A percentile compares a stretch with the other conserved stretches of the same genome.
Evolutionary conservation across 805 yeast species (phyloP).

Genomic region (Grigorovia humatica): DNA sequence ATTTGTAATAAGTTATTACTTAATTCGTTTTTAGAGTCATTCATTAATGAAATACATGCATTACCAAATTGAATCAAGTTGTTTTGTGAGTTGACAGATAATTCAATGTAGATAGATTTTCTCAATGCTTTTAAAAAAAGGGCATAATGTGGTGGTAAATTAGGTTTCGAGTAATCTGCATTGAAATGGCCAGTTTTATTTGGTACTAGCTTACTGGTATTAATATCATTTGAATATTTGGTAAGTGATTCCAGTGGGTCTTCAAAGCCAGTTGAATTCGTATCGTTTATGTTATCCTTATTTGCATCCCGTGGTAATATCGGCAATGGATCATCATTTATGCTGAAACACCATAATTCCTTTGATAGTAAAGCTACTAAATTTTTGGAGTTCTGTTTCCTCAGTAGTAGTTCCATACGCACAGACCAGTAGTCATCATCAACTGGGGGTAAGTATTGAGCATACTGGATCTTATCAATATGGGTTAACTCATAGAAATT

Average conservation of each 20-base stretch:
- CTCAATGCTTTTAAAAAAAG: constrained; percentile 42
- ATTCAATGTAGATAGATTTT: constrained; percentile 30
- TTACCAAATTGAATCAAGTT: constrained; percentile 42
- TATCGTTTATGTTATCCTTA: background rate
- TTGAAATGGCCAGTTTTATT: constrained; percentile 27
- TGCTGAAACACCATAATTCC: constrained; percentile 36
- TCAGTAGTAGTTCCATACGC: constrained; percentile 32
- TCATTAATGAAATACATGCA: constrained; percentile 28
- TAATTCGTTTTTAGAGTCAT: background rate
- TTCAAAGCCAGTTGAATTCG: background rate
- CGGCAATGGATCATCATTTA: constrained; percentile 32
- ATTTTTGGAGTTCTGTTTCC: constrained; percentile 28
- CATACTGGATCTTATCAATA: constrained; percentile 25
- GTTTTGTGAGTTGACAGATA: constrained; percentile 26
- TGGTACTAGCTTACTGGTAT: constrained; percentile 7
- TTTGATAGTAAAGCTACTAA: constrained; percentile 32
- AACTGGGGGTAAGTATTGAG: constrained; percentile 24
- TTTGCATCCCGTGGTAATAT: constrained; percentile 9
- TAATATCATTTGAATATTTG: background rate
- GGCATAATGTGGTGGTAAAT: constrained; percentile 33
- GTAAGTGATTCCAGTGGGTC: background rate
- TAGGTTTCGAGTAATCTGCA: constrained; percentile 29
- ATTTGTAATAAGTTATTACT: constrained; percentile 23
- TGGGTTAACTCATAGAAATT: constrained; percentile 23
- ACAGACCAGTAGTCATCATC: constrained; percentile 34